phyloP scores from a whole-genome alignment of 768 basidiomycete species.

The Calocera viscosa region DNA sequence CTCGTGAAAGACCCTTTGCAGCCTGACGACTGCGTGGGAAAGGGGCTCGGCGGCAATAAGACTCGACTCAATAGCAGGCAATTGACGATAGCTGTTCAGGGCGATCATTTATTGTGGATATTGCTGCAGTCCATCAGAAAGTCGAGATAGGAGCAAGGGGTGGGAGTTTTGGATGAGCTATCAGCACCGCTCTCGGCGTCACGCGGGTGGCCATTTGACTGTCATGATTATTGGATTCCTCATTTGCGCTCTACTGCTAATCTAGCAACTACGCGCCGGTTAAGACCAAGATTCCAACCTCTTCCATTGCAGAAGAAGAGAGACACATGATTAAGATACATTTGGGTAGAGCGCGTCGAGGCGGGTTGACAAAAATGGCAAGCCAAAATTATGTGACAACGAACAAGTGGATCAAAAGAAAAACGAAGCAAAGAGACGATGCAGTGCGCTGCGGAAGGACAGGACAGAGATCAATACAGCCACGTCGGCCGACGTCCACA shows the following conservation, averaged over 20 bases:
- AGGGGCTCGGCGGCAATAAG: neutral
- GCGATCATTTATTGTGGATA: neutral
- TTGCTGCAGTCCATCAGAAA: neutral
- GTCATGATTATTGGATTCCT: neutral
- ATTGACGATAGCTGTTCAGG: neutral
- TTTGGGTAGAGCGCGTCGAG: neutral
- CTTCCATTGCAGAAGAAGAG: constrained; percentile 4
- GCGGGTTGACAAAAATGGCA: constrained; percentile 6
- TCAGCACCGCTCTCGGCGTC: neutral
- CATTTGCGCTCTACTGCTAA: neutral
- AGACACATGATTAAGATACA: constrained; percentile 8
- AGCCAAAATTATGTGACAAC: constrained; percentile 2
- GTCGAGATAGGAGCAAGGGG: neutral
- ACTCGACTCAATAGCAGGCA: neutral
- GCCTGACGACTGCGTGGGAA: neutral
- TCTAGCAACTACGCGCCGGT: constrained; percentile 5
- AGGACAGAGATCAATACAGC: neutral
- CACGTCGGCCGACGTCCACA: neutral
- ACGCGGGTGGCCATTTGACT: neutral
- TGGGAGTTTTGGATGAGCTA: neutral
- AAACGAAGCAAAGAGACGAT: neutral
- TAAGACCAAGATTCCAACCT: constrained; percentile 9
- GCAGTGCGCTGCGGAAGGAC: neutral
- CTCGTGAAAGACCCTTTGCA: neutral
- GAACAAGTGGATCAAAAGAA: neutral